phyloP scores from a whole-genome alignment of 1,139 yeast species.

The Meyerozyma elateridarum region DNA sequence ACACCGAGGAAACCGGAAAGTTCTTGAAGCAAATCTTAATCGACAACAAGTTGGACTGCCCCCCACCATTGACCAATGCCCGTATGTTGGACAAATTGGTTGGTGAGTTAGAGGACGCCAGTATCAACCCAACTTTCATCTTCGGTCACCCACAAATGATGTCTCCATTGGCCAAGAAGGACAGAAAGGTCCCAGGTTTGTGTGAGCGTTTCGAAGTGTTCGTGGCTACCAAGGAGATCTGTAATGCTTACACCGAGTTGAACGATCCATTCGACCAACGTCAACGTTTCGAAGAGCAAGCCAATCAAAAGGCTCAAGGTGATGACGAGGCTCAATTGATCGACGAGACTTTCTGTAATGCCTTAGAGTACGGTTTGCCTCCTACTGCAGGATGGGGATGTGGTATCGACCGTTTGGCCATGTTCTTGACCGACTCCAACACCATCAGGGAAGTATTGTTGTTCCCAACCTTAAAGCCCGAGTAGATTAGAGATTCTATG shows the following conservation, averaged over 20 bases:
- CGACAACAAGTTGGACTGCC: conserved; percentile 81
- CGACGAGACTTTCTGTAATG: conserved; percentile 96
- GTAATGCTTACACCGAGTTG: conserved; percentile 98
- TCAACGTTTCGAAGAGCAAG: conserved; percentile 96
- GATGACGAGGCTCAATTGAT: conserved; percentile 97
- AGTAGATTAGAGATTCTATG: too few relatives aligned
- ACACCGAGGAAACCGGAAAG: conserved; percentile 88
- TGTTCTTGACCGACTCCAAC: conserved; percentile 95
- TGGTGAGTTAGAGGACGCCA: conserved; percentile 88
- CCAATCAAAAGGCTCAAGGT: conserved; percentile 97
- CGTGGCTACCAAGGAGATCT: conserved; percentile 96
- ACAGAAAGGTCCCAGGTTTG: conserved; percentile 85
- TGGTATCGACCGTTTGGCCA: conserved; percentile 97
- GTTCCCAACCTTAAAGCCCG: conserved; percentile 99
- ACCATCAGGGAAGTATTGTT: conserved; percentile 95
- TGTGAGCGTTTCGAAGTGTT: conserved; percentile 98
- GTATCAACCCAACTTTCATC: conserved; percentile 95
- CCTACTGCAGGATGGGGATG: conserved; percentile 99
- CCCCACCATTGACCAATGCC: conserved; percentile 97
- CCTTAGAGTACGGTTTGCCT: conserved; percentile 96
- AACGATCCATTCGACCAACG: conserved; percentile 99
- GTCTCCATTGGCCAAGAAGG: conserved; percentile 98
- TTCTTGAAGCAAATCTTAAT: conserved; percentile 78
- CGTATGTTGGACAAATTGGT: conserved; percentile 98
- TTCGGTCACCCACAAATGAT: conserved; percentile 99